Conservation (phyloP, 2,329 filamentous ascomycete genomes). For the Botrytis aclada region DNA sequence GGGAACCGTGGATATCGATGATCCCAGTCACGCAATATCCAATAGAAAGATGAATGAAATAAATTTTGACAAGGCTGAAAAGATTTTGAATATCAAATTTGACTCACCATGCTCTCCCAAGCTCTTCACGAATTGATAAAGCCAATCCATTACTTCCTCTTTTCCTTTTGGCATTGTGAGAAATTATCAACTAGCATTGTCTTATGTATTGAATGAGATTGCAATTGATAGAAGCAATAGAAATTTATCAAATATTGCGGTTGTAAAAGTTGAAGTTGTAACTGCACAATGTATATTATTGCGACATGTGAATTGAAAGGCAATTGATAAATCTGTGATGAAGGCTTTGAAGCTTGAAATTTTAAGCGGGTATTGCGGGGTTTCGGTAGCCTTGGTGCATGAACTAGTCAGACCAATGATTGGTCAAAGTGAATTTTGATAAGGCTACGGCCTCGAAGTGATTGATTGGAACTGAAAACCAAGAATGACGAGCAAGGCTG, state of each 20-base stretch:
- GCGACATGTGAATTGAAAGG: background rate
- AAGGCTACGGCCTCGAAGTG: background rate
- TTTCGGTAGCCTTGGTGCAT: background rate
- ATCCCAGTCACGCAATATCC: background rate
- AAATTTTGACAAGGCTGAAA: constrained; percentile 5
- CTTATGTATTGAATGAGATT: background rate
- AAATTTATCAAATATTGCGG: constrained; percentile 3
- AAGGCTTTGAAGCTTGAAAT: constrained; percentile 6
- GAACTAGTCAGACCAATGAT: background rate
- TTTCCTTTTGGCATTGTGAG: constrained; percentile 13
- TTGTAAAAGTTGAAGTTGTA: constrained; percentile 9
- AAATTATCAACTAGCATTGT: constrained; percentile 10
- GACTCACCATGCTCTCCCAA: constrained; percentile 14
- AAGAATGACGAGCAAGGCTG: background rate
- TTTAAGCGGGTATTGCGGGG: constrained; percentile 15
- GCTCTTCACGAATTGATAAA: constrained; percentile 7
- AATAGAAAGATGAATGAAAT: background rate
- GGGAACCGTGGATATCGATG: background rate
- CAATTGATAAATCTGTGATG: constrained; percentile 1
- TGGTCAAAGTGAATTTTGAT: background rate
- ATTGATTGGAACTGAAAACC: background rate
- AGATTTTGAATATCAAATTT: background rate
- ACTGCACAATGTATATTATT: background rate
- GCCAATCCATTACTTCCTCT: constrained; percentile 19
- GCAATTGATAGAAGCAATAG: background rate